Percentiles rank a stretch among this genome's conserved stretches.
Evolutionary conservation across 208 protist species (phyloP).

Genomic region (Leishmania gerbilli): DNA sequence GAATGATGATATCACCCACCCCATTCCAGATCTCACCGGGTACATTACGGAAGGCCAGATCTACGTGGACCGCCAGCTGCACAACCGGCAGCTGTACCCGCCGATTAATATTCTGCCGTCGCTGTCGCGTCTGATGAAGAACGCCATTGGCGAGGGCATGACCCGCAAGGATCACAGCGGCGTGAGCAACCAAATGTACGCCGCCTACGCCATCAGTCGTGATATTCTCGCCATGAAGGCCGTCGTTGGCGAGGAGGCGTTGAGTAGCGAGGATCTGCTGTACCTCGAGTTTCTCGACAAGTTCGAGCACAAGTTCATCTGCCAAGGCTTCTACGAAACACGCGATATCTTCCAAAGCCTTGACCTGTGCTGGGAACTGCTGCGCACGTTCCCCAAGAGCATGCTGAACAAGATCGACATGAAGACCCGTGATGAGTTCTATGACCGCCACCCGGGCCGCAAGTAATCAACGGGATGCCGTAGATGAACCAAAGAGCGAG

Average conservation of each 20-base stretch:
- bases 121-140: slow-evolving; percentile 99
- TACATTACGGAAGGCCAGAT: slow-evolving; percentile 99
- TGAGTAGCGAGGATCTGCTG: slow-evolving; percentile 98
- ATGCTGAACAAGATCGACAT: slow-evolving; percentile 98
- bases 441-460: slow-evolving; percentile 75
- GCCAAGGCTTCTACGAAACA: slow-evolving; percentile 97
- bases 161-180: slow-evolving; percentile 98
- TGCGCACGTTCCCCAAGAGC: slow-evolving; percentile 98
- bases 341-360: slow-evolving; percentile 99
- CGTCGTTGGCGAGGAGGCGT: slow-evolving; percentile 99
- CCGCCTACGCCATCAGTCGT: slow-evolving; percentile 99
- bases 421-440: slow-evolving; percentile 95
- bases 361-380: slow-evolving; percentile 98
- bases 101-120: slow-evolving; percentile 99
- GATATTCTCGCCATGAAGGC: slow-evolving; percentile 99
- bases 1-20: slow-evolving; percentile 99
- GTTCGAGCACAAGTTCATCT: slow-evolving; percentile 99
- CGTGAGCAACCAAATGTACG: slow-evolving; percentile 99
- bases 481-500: neutral
- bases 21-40: slow-evolving; percentile 99
- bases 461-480: slow-evolving; percentile 9
- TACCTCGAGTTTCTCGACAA: slow-evolving; percentile 99
- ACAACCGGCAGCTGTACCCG: slow-evolving; percentile 99
- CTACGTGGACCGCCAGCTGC: slow-evolving; percentile 99
- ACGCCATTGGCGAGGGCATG: slow-evolving; percentile 99